A percentile compares a stretch with the other conserved stretches of the same genome.
These are phyloP conservation scores for Jamesozyma gamospora DNA, from an alignment of 805 yeast species.

Conservation along the genomic window DNA sequence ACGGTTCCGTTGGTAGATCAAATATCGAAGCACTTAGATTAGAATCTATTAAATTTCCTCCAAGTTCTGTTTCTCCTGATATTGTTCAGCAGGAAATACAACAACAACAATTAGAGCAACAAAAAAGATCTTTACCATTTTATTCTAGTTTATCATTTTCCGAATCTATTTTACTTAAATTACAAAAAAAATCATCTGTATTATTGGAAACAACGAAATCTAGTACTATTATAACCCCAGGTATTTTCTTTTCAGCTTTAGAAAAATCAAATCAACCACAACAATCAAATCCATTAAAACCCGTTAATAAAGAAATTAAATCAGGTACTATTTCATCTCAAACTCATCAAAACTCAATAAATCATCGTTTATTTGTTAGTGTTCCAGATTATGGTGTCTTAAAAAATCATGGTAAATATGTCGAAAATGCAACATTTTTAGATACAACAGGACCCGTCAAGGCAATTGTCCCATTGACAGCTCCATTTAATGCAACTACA, in stretches of 20 bases:
- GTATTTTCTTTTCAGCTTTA: slow-evolving; percentile 68
- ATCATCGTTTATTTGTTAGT: slow-evolving; percentile 52
- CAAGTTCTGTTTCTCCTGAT: slow-evolving; percentile 32
- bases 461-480: slow-evolving; percentile 62
- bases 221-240: slow-evolving; percentile 66
- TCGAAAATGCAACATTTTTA: slow-evolving; percentile 74
- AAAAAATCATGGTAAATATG: slow-evolving; percentile 57
- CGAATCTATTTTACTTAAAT: slow-evolving; percentile 32
- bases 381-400: slow-evolving; percentile 80
- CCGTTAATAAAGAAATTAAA: background rate
- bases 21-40: slow-evolving; percentile 34
- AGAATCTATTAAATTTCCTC: slow-evolving; percentile 55
- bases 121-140: slow-evolving; percentile 27
- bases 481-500: slow-evolving; percentile 59
- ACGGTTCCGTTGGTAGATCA: slow-evolving; percentile 31
- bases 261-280: slow-evolving; percentile 19
- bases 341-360: background rate
- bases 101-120: slow-evolving; percentile 32
- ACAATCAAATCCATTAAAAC: slow-evolving; percentile 15
- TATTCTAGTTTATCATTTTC: slow-evolving; percentile 22
- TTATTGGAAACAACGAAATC: slow-evolving; percentile 49
- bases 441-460: slow-evolving; percentile 54
- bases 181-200: slow-evolving; percentile 46
- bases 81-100: slow-evolving; percentile 26
- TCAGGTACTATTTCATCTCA: background rate